phyloP scores from a whole-genome alignment of 1,284 basidiomycete species.

The Hypsizygus ulmarius region DNA sequence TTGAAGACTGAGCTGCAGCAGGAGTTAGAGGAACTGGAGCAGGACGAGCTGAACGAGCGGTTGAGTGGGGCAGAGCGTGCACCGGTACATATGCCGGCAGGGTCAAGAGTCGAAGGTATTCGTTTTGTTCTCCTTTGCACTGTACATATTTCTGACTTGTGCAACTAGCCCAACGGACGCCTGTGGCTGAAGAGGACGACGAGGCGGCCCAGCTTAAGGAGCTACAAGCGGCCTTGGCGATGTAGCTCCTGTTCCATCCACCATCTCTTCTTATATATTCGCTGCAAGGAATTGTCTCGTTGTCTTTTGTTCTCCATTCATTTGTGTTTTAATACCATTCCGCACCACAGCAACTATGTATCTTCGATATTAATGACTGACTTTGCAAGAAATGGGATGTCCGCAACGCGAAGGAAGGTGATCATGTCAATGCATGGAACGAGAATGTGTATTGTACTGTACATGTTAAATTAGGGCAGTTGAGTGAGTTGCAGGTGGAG shows the following conservation, averaged over 20 bases:
- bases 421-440: constrained; percentile 13
- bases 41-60: constrained; percentile 87
- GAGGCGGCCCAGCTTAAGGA: constrained; percentile 91
- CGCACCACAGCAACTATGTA: constrained; percentile 19
- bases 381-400: constrained; percentile 1
- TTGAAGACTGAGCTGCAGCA: constrained; percentile 77
- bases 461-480: constrained; percentile 29
- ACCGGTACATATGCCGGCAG: constrained; percentile 82
- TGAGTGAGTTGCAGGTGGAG: constrained; percentile 20
- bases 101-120: constrained; percentile 56
- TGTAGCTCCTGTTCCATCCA: constrained; percentile 45
- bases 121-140: constrained; percentile 12
- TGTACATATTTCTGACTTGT: constrained; percentile 9
- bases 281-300: constrained; percentile 17
- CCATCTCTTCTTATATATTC: constrained; percentile 17
- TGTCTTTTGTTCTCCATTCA: constrained; percentile 17
- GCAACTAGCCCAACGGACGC: constrained; percentile 18
- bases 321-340: constrained; percentile 27
- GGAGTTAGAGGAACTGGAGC: constrained; percentile 89
- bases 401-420: background rate
- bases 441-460: constrained; percentile 25
- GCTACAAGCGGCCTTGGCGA: constrained; percentile 89
- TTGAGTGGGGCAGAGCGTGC: constrained; percentile 89
- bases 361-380: constrained; percentile 19
- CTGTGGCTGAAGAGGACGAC: constrained; percentile 73